phyloP scores from a whole-genome alignment of 139 green algal genomes.

The Haematococcus lacustris region DNA sequence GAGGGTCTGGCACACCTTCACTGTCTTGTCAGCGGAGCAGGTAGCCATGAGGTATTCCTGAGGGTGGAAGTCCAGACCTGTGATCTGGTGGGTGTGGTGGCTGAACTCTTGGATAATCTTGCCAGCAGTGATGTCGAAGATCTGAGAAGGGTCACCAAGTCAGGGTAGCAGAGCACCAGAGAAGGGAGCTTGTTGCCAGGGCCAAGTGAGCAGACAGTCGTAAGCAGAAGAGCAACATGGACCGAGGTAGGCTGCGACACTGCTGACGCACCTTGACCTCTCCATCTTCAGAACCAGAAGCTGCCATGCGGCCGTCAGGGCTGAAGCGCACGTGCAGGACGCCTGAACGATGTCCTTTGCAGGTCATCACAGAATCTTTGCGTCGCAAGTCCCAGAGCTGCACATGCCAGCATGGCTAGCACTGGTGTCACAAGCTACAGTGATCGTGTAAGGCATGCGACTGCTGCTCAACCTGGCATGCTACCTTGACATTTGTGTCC shows the following conservation, averaged over 20 bases:
- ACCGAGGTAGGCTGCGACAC: not conserved
- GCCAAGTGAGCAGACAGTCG: not conserved
- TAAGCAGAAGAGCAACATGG: not conserved
- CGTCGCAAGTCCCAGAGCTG: slow-evolving; percentile 69
- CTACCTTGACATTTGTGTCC: slow-evolving; percentile 74
- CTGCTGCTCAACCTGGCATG: not conserved
- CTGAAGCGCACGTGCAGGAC: slow-evolving; percentile 62
- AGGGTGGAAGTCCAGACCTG: slow-evolving; percentile 71
- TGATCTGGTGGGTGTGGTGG: slow-evolving; percentile 53
- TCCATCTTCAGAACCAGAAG: slow-evolving; percentile 60
- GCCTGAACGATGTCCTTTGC: slow-evolving; percentile 58
- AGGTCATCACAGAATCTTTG: slow-evolving; percentile 63
- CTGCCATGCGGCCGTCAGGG: slow-evolving; percentile 73
- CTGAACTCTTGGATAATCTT: slow-evolving; percentile 54
- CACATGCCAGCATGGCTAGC: not conserved
- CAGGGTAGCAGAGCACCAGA: not conserved
- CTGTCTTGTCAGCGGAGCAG: slow-evolving; percentile 55
- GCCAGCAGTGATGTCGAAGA: slow-evolving; percentile 75
- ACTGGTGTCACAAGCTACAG: not conserved
- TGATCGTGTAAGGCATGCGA: not conserved
- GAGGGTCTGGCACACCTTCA: slow-evolving; percentile 21
- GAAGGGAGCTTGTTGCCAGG: not conserved
- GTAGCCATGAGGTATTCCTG: slow-evolving; percentile 75
- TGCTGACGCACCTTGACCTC: slow-evolving; percentile 53
- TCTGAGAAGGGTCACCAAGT: slow-evolving; percentile 15